Evolutionary conservation across 1,284 basidiomycete genomes (phyloP), one percentile per base, ranked within the genome.

Genomic region (Grifola frondosa): DNA sequence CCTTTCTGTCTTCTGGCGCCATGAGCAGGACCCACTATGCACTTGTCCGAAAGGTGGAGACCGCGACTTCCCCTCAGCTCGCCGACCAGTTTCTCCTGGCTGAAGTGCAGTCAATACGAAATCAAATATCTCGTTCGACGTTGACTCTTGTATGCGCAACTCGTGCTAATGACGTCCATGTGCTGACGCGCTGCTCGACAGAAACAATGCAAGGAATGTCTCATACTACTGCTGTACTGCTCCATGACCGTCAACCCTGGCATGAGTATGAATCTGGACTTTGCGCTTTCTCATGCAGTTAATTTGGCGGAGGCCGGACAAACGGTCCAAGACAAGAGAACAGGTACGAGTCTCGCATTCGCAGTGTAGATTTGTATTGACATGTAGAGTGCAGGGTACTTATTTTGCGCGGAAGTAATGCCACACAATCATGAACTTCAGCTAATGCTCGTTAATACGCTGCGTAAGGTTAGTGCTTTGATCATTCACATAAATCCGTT

Each of bases 361-460:
- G 24, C 22, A 15, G 28, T 13, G 20, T 13, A 30, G 15, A 19
- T 37, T 41, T 26, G 24, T 34, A 46, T 28, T 17, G 10, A 42
- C 38, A 49, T 24, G 31, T n/a, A 20, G 17, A 7, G 38, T 32
- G 1, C 51, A 90, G 88, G 86, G 9, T 89, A 90, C 62, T 62
- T 82, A 6, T 89, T 88, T 58, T 90, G 87, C 56, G 64, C 72
- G 31, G 79, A 87, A 58, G 64, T 85, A 15, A 86, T 91, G 81
- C 74, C 78, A 28, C 54, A 63, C 15, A 64, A 73, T 30, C 80
- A 88, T 56, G 85, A 88, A 49, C 68, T 90, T 21, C 75, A 79
- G 46, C 68, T 91, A n/a, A 88, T 91, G 86, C 69, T 91, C 11
- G 80, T 91, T 32, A 91, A 91, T 51, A 89, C 88, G 1, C 57